phyloP scores from a whole-genome alignment of 306 rosid species.

The Erythrophleum fordii region DNA sequence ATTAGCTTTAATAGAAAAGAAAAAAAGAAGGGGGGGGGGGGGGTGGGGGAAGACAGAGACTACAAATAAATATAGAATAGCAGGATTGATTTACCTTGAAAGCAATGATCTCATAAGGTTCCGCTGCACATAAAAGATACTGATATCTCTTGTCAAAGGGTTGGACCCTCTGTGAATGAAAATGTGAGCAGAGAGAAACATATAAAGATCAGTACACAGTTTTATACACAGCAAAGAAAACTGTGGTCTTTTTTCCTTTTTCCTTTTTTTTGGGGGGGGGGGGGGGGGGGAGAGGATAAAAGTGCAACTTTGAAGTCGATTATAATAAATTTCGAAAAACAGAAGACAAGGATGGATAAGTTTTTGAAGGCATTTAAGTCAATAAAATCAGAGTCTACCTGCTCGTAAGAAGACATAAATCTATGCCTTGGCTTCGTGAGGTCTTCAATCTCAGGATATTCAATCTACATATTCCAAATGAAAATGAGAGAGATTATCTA shows the following conservation, averaged over 20 bases:
- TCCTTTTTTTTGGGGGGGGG: too few species aligned
- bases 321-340: background rate
- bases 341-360: background rate
- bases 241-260: background rate
- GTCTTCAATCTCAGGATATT: constrained; percentile 97
- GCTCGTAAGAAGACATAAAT: constrained; percentile 96
- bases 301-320: background rate
- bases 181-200: constrained; percentile 8
- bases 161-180: constrained; percentile 68
- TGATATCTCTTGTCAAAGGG: constrained; percentile 82
- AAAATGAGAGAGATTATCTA: background rate
- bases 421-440: constrained; percentile 85
- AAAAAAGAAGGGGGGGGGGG: too few species aligned
- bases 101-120: constrained; percentile 90
- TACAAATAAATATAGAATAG: background rate
- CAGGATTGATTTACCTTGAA: constrained; percentile 67
- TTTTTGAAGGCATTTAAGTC: background rate
- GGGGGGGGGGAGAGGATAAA: too few species aligned
- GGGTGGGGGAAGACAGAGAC: background rate
- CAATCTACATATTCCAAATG: constrained; percentile 61
- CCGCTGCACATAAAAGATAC: constrained; percentile 89
- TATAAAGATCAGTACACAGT: constrained; percentile 17
- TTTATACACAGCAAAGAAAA: background rate
- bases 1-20: background rate
- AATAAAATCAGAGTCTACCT: constrained; percentile 51